Conservation (phyloP, 352 stramenopile species). For the Pythium vanterpoolii region DNA sequence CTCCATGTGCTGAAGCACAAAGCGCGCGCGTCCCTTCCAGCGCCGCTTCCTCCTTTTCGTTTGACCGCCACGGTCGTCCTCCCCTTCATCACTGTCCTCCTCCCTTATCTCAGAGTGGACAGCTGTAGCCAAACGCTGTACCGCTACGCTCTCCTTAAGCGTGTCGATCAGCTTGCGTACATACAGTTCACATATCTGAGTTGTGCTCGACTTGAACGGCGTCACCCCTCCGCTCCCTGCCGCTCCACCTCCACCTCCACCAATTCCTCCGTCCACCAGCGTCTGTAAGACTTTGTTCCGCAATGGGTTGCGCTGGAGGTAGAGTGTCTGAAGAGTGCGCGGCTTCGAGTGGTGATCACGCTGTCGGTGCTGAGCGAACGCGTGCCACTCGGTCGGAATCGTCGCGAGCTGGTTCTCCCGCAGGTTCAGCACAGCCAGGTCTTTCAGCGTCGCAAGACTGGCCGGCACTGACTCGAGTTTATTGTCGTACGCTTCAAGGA, state of each 20-base stretch:
- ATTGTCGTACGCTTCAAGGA: constrained; percentile 54
- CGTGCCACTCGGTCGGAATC: constrained; percentile 48
- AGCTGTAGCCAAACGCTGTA: constrained; percentile 5
- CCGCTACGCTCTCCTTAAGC: constrained; percentile 15
- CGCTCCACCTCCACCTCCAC: neutral
- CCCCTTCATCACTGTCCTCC: constrained; percentile 15
- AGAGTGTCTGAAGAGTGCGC: constrained; percentile 37
- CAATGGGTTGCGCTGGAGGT: constrained; percentile 47
- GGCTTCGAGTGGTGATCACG: neutral
- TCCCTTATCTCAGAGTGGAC: constrained; percentile 13
- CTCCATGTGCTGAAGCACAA: constrained; percentile 46
- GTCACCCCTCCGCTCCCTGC: neutral
- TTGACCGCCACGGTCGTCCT: constrained; percentile 19
- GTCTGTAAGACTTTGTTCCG: constrained; percentile 32
- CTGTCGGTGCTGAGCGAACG: constrained; percentile 28
- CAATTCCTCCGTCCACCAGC: constrained; percentile 28
- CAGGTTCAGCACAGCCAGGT: constrained; percentile 40
- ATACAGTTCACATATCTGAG: constrained; percentile 37
- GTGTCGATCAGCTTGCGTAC: constrained; percentile 49
- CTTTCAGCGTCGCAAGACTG: constrained; percentile 25
- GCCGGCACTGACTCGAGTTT: constrained; percentile 30
- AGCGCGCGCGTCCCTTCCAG: constrained; percentile 47
- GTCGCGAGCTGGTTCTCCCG: constrained; percentile 41
- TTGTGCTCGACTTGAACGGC: constrained; percentile 21
- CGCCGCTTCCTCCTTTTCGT: constrained; percentile 3